Percentiles rank a stretch among this genome's conserved stretches.
These are phyloP conservation scores for Vitis vinifera DNA, from an alignment of 164 flowering plant genomes.

Conservation along the genomic window ASM3070453v1 NC_081819.1:17425001-17425500, in stretches of 20 bases:
- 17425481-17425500: too few relatives aligned
- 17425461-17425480: too few relatives aligned
- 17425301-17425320: neutral
- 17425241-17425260: neutral
- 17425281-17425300: neutral
- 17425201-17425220: slow-evolving; percentile 28
- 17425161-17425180: slow-evolving; percentile 27
- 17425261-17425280: neutral
- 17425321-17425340: slow-evolving; percentile 8
- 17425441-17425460: too few relatives aligned
- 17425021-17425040: slow-evolving; percentile 1
- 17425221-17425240: neutral
- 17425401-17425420: slow-evolving; percentile 6
- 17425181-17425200: slow-evolving; percentile 19
- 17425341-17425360: slow-evolving; percentile 27
- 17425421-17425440: too few relatives aligned
- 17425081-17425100: slow-evolving; percentile 30
- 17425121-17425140: slow-evolving; percentile 31
- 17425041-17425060: slow-evolving; percentile 10
- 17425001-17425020: neutral
- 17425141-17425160: slow-evolving; percentile 35
- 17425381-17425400: slow-evolving; percentile 30
- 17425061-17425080: slow-evolving; percentile 28
- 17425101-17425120: slow-evolving; percentile 43
- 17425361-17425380: slow-evolving; percentile 47